These are phyloP conservation scores for Dendrobium huoshanense DNA, from an alignment of 106 monocot species.

Conservation along the genomic window DNA sequence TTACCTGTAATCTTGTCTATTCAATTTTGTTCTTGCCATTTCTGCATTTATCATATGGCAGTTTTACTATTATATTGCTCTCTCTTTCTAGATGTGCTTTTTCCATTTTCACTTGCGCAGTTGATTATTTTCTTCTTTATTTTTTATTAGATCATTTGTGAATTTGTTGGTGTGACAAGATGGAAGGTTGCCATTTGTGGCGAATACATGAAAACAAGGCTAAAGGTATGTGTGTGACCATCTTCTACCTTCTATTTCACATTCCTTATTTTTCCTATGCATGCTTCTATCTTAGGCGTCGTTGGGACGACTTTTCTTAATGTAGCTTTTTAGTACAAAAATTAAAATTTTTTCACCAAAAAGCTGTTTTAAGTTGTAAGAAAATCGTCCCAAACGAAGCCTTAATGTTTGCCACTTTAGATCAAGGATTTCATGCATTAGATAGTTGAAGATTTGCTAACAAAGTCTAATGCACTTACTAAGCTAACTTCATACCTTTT, in stretches of 20 bases:
- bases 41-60: neutral
- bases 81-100: neutral
- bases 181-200: constrained; percentile 99
- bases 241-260: neutral
- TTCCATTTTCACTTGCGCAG: neutral
- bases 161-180: constrained; percentile 75
- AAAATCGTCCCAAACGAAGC: too few relatives aligned
- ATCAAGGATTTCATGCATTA: neutral
- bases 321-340: too few relatives aligned
- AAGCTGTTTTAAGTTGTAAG: too few relatives aligned
- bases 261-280: neutral
- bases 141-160: constrained; percentile 63
- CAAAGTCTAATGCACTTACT: neutral
- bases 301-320: too few relatives aligned
- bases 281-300: neutral
- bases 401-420: neutral
- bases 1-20: neutral
- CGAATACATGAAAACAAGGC: constrained; percentile 94
- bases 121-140: neutral
- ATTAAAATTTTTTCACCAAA: too few relatives aligned
- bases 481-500: neutral
- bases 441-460: neutral
- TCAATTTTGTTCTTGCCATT: neutral
- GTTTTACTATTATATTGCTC: neutral
- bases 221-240: constrained; percentile 38